A percentile compares a stretch with the other conserved stretches of the same genome.
phyloP scores from a whole-genome alignment of 2,329 filamentous ascomycete species.

The Paraphoma sp. region DNA sequence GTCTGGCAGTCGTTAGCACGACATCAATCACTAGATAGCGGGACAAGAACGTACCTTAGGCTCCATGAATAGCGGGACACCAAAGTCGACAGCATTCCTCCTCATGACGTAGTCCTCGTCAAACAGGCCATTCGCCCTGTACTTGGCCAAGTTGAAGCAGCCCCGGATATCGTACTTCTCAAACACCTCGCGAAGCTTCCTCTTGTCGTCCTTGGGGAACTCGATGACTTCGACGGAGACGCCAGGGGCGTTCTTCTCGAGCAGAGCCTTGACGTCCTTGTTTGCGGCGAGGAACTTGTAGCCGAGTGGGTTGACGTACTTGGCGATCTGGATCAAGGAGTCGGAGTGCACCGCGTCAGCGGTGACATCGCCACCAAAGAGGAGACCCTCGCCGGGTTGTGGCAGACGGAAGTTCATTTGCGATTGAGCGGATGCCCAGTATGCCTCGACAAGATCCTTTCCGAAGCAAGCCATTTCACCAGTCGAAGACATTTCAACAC shows the following conservation, averaged over 20 bases:
- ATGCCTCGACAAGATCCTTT: slow-evolving; percentile 92
- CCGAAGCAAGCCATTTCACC: slow-evolving; percentile 99
- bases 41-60: slow-evolving; percentile 74
- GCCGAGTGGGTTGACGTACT: slow-evolving; percentile 85
- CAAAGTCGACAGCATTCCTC: slow-evolving; percentile 97
- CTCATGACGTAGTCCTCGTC: slow-evolving; percentile 99
- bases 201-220: slow-evolving; percentile 96
- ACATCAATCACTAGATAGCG: not conserved
- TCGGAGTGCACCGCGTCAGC: slow-evolving; percentile 57
- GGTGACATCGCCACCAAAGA: slow-evolving; percentile 84
- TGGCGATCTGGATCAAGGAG: slow-evolving; percentile 77
- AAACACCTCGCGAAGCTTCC: slow-evolving; percentile 92
- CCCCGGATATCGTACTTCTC: slow-evolving; percentile 95
- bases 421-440: slow-evolving; percentile 95
- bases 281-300: slow-evolving; percentile 95
- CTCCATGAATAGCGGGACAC: slow-evolving; percentile 97
- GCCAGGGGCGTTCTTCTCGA: slow-evolving; percentile 75
- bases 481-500: slow-evolving; percentile 96
- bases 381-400: slow-evolving; percentile 90
- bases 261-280: slow-evolving; percentile 78
- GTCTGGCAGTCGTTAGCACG: slow-evolving; percentile 65
- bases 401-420: slow-evolving; percentile 99
- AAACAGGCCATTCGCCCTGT: slow-evolving; percentile 79
- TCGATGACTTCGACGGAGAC: slow-evolving; percentile 87
- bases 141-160: slow-evolving; percentile 91